These are phyloP conservation scores for Suillus brevipes DNA, from an alignment of 768 basidiomycete species.

Conservation along the genomic window DNA sequence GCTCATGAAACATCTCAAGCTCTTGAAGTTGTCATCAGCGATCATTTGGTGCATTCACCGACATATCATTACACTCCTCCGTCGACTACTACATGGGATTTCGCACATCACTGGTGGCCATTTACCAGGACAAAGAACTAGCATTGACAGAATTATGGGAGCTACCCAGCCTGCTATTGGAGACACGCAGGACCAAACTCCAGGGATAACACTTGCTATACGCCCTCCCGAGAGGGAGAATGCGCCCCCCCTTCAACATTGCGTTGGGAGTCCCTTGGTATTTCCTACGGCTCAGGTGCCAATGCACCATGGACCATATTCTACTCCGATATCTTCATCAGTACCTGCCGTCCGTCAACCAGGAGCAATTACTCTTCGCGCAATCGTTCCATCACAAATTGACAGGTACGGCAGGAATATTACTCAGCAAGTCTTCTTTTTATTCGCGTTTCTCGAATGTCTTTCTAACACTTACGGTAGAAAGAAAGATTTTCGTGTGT, in stretches of 20 bases:
- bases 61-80: background rate
- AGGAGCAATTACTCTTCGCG: background rate
- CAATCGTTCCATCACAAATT: slow-evolving; percentile 1
- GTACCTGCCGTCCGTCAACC: background rate
- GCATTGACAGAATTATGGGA: background rate
- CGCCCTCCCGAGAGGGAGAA: background rate
- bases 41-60: background rate
- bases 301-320: background rate
- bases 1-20: background rate
- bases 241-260: background rate
- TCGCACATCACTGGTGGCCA: background rate
- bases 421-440: background rate
- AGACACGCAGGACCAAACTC: background rate
- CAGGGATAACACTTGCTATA: background rate
- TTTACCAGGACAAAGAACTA: background rate
- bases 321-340: background rate
- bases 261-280: background rate
- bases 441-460: background rate
- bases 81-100: background rate
- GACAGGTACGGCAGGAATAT: background rate
- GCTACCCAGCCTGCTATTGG: background rate
- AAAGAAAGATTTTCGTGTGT: background rate
- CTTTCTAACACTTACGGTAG: background rate
- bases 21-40: background rate
- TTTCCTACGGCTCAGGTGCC: background rate